Evolutionary conservation across 169 alveolate species (phyloP), one percentile per base, ranked within the genome.

Genomic region (Eimeria maxima): DNA sequence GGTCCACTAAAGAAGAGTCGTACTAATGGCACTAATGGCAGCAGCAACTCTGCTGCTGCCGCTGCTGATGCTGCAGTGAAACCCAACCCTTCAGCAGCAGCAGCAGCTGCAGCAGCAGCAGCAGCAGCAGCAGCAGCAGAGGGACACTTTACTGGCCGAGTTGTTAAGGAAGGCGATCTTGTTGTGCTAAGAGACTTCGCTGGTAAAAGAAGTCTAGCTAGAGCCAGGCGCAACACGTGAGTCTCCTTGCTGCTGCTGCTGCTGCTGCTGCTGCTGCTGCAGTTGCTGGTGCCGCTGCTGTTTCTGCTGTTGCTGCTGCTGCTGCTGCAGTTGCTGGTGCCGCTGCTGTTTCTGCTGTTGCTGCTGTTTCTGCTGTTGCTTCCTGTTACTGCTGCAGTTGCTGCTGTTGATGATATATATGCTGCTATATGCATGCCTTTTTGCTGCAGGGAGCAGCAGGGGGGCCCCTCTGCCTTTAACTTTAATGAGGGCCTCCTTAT

Each of bases 101-200:
- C 84, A n/a, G 44, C 84, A n/a, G 50, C 44, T 8, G 84, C 44
- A 38, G 18, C 55, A n/a, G 84, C 84, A n/a, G 44, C 84, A 73
- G 45, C 84, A 73, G 84, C 84, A n/a, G 84, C 84, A n/a, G 84
- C 84, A 73, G 84, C 84, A 38, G 50, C 84, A 29, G n/a, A 18
- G 4, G 45, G 38, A 24, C 14, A 20, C 27, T 73, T 73, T 38
- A 73, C 84, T 8, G 84, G 84, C 45, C 14, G 13, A 38, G 84
- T 50, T 38, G 84, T 73, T 5, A 44, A 44, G 16, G 84, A 73
- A 24, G 84, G 84, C 53, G 50, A 44, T 18, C 84, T 73, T 18
- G 84, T 73, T 18, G 50, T 73, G 44, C 84, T 73, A 50, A 73
- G 84, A 29, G 84, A 73, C 18, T 73, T 73, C 50, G 38, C 84